Evolutionary conservation across 768 basidiomycete genomes (phyloP), one percentile per base, ranked within the genome.

Genomic region (Tephrocybe sp.): DNA sequence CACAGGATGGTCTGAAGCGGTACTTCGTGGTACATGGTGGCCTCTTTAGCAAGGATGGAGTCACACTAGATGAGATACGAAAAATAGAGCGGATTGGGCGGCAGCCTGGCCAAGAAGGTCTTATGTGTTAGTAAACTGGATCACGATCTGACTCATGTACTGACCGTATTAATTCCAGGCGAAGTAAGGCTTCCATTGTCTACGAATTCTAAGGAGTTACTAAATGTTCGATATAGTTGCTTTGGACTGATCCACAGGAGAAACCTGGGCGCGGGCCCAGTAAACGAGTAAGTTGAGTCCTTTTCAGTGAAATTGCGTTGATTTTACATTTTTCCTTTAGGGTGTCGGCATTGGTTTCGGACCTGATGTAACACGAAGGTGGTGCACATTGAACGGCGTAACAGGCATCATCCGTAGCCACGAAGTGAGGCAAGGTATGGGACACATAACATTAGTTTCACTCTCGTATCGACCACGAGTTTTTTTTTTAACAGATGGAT

Each of bases 171-270:
- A 53, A 39, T 33, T 58, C 36, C 36, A 87, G 86, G 85, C 65
- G 85, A 88, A 80, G 85, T 87, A 73, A 59, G 66, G 52, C 45
- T 26, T 45, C 38, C 4, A 32, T 20, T 19, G 22, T 16, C 17
- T 19, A 20, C 31, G 43, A 17, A 11, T 36, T 11, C 3, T 36
- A 13, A 23, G 30, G 33, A 30, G 5, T 17, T 30, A 33, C 39
- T 49, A 43, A 48, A 23, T 14, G 33, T 48, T 12, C 19, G 16
- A 36, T 59, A 16, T 64, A 95, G 88, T 69, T 94, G 23, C 78
- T 98, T 13, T 98, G 96, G 95, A 96, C 94, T 3, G 96, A 98
- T 69, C 96, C 97, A 17, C 97, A 98, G 68, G 86, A 87, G 36
- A 61, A 72, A 35, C 84, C 84, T 10, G 97, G 97, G 20, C 84